Conservation (phyloP, 768 basidiomycete genomes). For the Podaxis sp. region DNA sequence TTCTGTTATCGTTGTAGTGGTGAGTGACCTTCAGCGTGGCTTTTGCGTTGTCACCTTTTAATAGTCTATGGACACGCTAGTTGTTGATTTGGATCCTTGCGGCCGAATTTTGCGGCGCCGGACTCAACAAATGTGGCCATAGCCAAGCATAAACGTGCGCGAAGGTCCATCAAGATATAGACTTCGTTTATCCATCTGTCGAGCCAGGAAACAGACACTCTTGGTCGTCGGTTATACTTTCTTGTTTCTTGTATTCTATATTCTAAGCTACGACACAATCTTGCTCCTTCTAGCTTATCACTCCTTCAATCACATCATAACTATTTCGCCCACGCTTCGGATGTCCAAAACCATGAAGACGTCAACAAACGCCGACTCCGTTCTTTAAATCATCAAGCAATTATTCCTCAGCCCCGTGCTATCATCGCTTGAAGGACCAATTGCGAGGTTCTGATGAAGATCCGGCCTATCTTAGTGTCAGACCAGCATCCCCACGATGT, state of each 20-base stretch:
- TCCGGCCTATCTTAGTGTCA: constrained; percentile 20
- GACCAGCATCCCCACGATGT: neutral
- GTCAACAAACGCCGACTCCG: neutral
- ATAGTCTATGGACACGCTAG: constrained; percentile 31
- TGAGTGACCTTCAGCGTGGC: constrained; percentile 33
- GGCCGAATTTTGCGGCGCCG: constrained; percentile 89
- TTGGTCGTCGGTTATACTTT: neutral
- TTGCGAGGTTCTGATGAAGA: constrained; percentile 8
- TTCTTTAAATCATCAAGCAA: neutral
- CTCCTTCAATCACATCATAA: neutral
- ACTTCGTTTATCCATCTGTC: neutral
- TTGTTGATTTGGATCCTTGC: constrained; percentile 78
- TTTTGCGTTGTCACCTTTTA: constrained; percentile 2
- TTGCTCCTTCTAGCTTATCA: neutral
- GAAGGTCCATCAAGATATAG: neutral
- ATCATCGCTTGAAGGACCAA: neutral
- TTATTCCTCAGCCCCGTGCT: neutral
- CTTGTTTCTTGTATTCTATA: neutral
- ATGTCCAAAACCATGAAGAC: neutral
- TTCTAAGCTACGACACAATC: neutral
- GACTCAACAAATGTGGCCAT: constrained; percentile 63
- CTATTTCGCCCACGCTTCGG: neutral
- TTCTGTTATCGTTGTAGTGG: constrained; percentile 68
- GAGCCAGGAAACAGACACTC: neutral
- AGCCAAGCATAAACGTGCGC: constrained; percentile 2